Base-by-base conservation (phyloP, 73 alveolate species). In the Uronychia binucleata region DNA sequence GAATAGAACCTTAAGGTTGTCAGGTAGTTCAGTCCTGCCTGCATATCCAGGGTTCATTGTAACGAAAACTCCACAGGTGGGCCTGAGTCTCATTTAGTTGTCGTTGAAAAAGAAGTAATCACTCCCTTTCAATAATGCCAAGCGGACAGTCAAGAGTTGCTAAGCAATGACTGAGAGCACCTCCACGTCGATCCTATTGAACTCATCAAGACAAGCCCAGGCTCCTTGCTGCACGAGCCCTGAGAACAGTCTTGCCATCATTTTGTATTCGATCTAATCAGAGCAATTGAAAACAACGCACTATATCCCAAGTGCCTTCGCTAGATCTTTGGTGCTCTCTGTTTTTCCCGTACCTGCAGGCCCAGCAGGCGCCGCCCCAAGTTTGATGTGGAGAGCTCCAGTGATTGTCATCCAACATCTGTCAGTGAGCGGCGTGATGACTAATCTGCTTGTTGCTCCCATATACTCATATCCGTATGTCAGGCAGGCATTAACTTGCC, bases 311-410 rank as follows among this genome's bases (percentile, higher is more conserved):
- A 98, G 93, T 0, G 99, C 98, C 94, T 98, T 97, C 1, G 99
- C 98, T 67, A 97, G 89, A 97, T 98, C 99, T 94, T 98, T 98
- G 14, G 99, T 97, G 74, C 99, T 96, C 85, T 98, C 99, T 0
- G 99, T 98, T 91, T 98, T 98, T 75, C 99, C 99, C 0, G 99
- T 98, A 60, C 99, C 99, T 58, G 99, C 99, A 13, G 99, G 99
- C 28, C 99, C 99, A 8, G 99, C 99, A 29, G 99, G 99, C 28
- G 99, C 99, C 0, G 98, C 99, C 57, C 99, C 99, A 89, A 97
- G 86, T 81, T 96, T 96, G 76, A 97, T 88, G 87, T 95, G 93
- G 80, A 97, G 34, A 26, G 99, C 99, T 28, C 99, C 99, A 97
- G 96, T 97, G 75, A 97, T 88, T 59, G 99, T 97, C 90, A 97